Evolutionary conservation across 2,329 filamentous ascomycete species (phyloP).

Genomic region (Colletotrichum sp.): DNA sequence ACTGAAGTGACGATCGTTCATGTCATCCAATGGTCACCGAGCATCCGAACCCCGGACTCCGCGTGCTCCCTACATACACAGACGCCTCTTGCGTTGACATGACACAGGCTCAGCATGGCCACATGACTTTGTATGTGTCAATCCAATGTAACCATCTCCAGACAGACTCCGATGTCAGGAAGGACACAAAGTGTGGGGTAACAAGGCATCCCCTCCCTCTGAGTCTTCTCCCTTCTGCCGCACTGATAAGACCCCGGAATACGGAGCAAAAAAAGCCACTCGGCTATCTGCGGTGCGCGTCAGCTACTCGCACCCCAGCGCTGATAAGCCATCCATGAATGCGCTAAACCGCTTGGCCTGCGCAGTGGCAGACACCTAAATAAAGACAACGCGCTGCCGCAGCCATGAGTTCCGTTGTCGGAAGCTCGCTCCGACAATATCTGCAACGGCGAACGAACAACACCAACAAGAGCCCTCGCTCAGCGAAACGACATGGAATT

Average conservation of each 20-base stretch:
- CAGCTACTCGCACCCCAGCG: background rate
- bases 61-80: background rate
- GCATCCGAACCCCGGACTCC: background rate
- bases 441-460: background rate
- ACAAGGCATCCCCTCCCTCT: background rate
- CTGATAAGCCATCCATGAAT: slow-evolving; percentile 5
- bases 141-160: background rate
- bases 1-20: background rate
- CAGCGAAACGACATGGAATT: background rate
- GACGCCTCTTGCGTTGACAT: background rate
- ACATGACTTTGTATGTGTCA: background rate
- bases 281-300: background rate
- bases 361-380: background rate
- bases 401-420: background rate
- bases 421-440: slow-evolving; percentile 10
- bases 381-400: slow-evolving; percentile 8
- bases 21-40: background rate
- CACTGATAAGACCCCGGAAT: background rate
- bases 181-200: background rate
- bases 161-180: background rate
- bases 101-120: background rate
- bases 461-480: background rate
- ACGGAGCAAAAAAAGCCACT: background rate
- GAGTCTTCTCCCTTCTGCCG: background rate
- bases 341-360: background rate